Conservation (phyloP, 768 basidiomycete genomes). For the Zangia roseola region DNA sequence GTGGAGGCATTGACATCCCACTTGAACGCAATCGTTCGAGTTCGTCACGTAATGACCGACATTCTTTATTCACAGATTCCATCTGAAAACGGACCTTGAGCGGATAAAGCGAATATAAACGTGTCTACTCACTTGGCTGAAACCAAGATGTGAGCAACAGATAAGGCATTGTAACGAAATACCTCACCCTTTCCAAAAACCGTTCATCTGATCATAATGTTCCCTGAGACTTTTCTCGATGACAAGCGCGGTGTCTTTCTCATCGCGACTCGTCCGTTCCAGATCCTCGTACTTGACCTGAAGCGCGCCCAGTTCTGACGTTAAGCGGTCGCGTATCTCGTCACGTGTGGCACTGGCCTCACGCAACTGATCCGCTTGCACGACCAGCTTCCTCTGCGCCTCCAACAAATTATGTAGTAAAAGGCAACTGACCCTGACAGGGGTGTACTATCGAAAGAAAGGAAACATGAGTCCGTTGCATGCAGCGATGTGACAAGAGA, state of each 20-base stretch:
- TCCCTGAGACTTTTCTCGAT: conserved; percentile 55
- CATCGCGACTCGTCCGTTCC: conserved; percentile 41
- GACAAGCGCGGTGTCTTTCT: conserved; percentile 49
- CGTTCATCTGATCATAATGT: conserved; percentile 47
- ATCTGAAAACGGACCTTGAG: conserved; percentile 15
- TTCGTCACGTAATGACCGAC: conserved; percentile 29
- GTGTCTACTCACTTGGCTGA: conserved; percentile 35
- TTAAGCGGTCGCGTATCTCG: conserved; percentile 30
- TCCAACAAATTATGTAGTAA: conserved; percentile 53
- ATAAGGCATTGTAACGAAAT: conserved; percentile 6
- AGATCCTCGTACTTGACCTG: conserved; percentile 43
- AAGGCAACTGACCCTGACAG: conserved; percentile 48
- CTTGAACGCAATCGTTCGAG: conserved; percentile 22
- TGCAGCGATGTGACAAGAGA: conserved; percentile 14
- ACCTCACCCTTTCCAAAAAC: conserved; percentile 39
- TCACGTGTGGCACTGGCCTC: conserved; percentile 32
- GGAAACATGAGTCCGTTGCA: conserved; percentile 6
- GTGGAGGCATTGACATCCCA: conserved; percentile 4
- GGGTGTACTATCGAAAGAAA: conserved; percentile 41
- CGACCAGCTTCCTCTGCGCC: conserved; percentile 40
- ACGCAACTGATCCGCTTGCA: conserved; percentile 34
- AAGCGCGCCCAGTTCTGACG: conserved; percentile 36
- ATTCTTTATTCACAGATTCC: conserved; percentile 25
- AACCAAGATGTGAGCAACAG: conserved; percentile 20
- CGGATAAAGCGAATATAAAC: background rate